Evolutionary conservation across 2,329 filamentous ascomycete species (phyloP).

Genomic region (Cladobotryum protrusum): DNA sequence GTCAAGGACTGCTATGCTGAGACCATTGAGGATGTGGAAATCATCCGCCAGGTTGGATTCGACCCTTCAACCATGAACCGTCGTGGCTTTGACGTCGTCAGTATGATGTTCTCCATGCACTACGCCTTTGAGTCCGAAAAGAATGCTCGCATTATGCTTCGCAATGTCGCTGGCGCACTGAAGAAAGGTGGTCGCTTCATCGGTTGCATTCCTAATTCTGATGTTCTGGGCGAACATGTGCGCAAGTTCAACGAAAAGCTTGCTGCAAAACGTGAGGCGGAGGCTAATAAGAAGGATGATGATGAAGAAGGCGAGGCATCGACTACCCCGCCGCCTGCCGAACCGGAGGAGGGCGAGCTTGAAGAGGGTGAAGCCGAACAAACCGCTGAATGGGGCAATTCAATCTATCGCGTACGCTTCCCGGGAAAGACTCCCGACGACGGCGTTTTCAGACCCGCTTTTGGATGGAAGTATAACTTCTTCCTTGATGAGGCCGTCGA

Average conservation of each 20-base stretch:
- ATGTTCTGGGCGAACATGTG: conserved; percentile 78
- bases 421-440: conserved; percentile 75
- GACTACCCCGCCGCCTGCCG: conserved; percentile 20
- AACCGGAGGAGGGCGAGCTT: conserved; percentile 37
- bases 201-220: conserved; percentile 94
- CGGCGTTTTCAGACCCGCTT: conserved; percentile 88
- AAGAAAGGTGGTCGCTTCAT: conserved; percentile 95
- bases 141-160: conserved; percentile 85
- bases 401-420: conserved; percentile 86
- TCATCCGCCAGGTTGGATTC: conserved; percentile 83
- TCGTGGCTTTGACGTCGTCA: conserved; percentile 90
- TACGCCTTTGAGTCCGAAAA: conserved; percentile 93
- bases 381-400: conserved; percentile 83
- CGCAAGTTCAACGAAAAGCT: conserved; percentile 60
- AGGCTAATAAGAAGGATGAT: conserved; percentile 25
- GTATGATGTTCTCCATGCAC: conserved; percentile 99
- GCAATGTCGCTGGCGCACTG: conserved; percentile 81
- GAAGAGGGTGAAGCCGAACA: conserved; percentile 58
- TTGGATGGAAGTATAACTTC: conserved; percentile 97
- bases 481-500: conserved; percentile 95
- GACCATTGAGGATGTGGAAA: conserved; percentile 71
- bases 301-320: conserved; percentile 22
- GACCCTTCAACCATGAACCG: conserved; percentile 66
- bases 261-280: conserved; percentile 31
- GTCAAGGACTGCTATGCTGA: conserved; percentile 91